phyloP scores from a whole-genome alignment of 73 alveolate species.

The Paramecium caudatum region DNA sequence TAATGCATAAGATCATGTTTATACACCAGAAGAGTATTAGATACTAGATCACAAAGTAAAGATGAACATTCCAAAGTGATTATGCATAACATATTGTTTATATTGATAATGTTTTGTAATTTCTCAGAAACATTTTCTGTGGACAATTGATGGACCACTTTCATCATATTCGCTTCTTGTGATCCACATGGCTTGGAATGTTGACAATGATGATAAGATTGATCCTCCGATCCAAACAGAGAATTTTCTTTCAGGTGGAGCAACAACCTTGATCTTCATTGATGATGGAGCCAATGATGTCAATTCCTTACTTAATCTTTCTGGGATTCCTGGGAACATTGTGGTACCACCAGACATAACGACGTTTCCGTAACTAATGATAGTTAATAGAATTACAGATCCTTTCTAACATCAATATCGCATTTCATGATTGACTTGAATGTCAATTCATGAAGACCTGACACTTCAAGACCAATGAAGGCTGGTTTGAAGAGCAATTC shows the following conservation, averaged over 20 bases:
- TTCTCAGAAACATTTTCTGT: conserved; percentile 92
- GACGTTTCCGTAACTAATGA: conserved; percentile 81
- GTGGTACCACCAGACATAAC: conserved; percentile 94
- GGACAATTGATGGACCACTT: conserved; percentile 96
- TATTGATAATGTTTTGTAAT: conserved; percentile 5
- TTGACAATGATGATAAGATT: conserved; percentile 90
- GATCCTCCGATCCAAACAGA: conserved; percentile 98
- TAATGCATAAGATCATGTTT: neutral
- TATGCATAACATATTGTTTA: neutral
- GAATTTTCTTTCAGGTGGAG: conserved; percentile 97
- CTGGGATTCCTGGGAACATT: conserved; percentile 89
- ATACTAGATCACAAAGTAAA: conserved; percentile 28
- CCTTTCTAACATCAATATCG: conserved; percentile 91
- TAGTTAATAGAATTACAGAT: conserved; percentile 77
- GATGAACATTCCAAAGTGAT: conserved; percentile 40
- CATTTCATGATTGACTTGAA: conserved; percentile 88
- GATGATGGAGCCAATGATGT: conserved; percentile 88
- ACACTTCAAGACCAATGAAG: conserved; percentile 79
- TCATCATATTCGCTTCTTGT: conserved; percentile 98
- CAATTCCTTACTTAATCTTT: conserved; percentile 91
- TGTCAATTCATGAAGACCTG: conserved; percentile 87
- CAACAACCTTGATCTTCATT: conserved; percentile 90
- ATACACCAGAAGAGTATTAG: neutral
- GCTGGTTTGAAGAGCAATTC: conserved; percentile 93
- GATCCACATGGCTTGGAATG: conserved; percentile 97